Evolutionary conservation across 2,329 filamentous ascomycete species (phyloP).

Genomic region (Xylariaceae sp.): DNA sequence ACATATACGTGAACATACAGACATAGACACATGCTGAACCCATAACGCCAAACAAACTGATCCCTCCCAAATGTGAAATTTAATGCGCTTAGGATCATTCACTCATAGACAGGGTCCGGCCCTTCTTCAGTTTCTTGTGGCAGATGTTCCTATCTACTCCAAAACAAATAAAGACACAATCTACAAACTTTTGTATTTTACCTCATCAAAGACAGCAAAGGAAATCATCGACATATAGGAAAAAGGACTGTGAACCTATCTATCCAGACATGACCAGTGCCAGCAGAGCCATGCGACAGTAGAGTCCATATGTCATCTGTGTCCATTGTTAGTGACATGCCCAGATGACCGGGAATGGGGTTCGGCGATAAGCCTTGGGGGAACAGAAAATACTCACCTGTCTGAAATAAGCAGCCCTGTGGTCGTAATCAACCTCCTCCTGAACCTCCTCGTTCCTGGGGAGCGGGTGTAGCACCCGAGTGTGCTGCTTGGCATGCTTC

Average conservation of each 20-base stretch:
- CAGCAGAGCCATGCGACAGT: conserved; percentile 95
- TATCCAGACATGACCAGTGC: conserved; percentile 74
- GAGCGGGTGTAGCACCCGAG: conserved; percentile 93
- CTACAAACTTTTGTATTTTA: conserved; percentile 16
- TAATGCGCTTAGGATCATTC: conserved; percentile 26
- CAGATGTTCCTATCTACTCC: conserved; percentile 28
- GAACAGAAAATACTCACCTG: conserved; percentile 78
- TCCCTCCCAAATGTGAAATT: conserved; percentile 10
- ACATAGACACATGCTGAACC: conserved; percentile 16
- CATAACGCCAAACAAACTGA: conserved; percentile 7
- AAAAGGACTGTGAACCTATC: conserved; percentile 10
- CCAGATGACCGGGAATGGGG: not conserved
- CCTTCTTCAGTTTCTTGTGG: conserved; percentile 25
- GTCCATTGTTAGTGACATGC: conserved; percentile 35
- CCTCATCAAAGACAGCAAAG: conserved; percentile 14
- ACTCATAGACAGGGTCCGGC: conserved; percentile 31
- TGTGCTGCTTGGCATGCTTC: conserved; percentile 84
- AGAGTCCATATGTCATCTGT: conserved; percentile 95
- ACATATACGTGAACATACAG: conserved; percentile 10
- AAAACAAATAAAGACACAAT: conserved; percentile 12
- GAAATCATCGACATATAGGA: conserved; percentile 3
- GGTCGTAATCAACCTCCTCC: conserved; percentile 96
- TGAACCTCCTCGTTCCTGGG: conserved; percentile 89
- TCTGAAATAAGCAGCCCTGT: conserved; percentile 95
- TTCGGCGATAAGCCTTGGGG: not conserved